Evolutionary conservation across 192 early-diverging fungal genomes (phyloP), one percentile per base, ranked within the genome.

Genomic region (Irineochytrium annulatum): DNA sequence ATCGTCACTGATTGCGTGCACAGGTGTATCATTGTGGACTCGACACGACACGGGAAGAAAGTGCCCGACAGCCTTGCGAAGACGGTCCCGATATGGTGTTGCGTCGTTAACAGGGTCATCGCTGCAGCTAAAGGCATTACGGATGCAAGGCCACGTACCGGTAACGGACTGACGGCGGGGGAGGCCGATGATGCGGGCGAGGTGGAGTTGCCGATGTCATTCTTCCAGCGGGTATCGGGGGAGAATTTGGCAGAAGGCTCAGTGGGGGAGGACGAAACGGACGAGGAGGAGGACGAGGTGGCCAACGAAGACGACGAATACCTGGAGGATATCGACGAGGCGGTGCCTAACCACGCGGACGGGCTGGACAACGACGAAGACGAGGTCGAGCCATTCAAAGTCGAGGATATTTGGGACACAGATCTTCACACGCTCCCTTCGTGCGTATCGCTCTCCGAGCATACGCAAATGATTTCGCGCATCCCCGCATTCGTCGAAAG

Each of bases 31-130:
- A 83, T 95, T 22, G 91, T 95, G 1, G 93, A 95, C 67, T 89
- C 89, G 1, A 95, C 93, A 30, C 74, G 91, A 6, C 71, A 79
- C 29, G 93, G 93, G 2, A 95, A 95, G 59, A 49, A 81, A 3
- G 79, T 95, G 44, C 91, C 93, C 0, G 93, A 95, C 68, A 77
- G 86, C 5, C 65, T 94, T 22, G 78, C 89, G 17, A 90, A 91
- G 46, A 95, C 93, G 0, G 81, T 95, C 3, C 91, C 91, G 1
- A 89, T 95, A 2, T 95, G 93, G 93, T 94, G 91, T 57, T 71
- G 76, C 3, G 84, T 86, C 2, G 76, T 93, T 52, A 95, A 93
- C 59, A 62, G 58, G 22, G 73, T 69, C 8, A 53, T 76, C 17
- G 44, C 53, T 24, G n/a, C n/a, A n/a, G n/a, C n/a, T n/a, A n/a